Evolutionary conservation across 805 yeast species (phyloP).

Genomic region (Ogataea trehaloabstinens): DNA sequence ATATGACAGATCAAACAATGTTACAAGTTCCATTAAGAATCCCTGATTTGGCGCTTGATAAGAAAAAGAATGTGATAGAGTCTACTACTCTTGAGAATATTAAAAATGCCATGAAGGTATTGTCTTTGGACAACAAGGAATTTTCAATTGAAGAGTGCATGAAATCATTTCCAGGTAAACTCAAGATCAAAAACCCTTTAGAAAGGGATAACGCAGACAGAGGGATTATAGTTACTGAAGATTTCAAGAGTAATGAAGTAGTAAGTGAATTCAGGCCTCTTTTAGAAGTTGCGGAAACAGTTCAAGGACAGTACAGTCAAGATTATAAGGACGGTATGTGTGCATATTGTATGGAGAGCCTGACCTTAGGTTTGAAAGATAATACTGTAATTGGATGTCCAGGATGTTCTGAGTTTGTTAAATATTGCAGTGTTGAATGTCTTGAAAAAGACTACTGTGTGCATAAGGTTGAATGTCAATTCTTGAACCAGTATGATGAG

Average conservation of each 20-base stretch:
- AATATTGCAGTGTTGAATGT: slow-evolving; percentile 19
- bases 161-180: slow-evolving; percentile 5
- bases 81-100: slow-evolving; percentile 1
- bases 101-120: slow-evolving; percentile 8
- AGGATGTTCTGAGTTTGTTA: slow-evolving; percentile 10
- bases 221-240: slow-evolving; percentile 4
- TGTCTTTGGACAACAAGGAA: background rate
- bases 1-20: too few species aligned
- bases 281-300: slow-evolving; percentile 16
- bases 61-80: too few species aligned
- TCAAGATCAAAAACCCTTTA: slow-evolving; percentile 10
- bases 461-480: slow-evolving; percentile 19
- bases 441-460: slow-evolving; percentile 7
- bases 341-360: slow-evolving; percentile 13
- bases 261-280: slow-evolving; percentile 8
- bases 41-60: too few species aligned
- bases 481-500: slow-evolving; percentile 1
- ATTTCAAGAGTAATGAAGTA: slow-evolving; percentile 3
- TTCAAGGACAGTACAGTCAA: slow-evolving; percentile 7
- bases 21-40: too few species aligned
- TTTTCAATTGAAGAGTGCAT: slow-evolving; percentile 6
- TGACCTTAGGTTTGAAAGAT: slow-evolving; percentile 1
- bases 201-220: slow-evolving; percentile 13
- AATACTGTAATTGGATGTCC: slow-evolving; percentile 5
- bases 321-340: slow-evolving; percentile 12